Evolutionary conservation across 345 rosid species (phyloP).

Genomic region (Triadica sebifera): DNA sequence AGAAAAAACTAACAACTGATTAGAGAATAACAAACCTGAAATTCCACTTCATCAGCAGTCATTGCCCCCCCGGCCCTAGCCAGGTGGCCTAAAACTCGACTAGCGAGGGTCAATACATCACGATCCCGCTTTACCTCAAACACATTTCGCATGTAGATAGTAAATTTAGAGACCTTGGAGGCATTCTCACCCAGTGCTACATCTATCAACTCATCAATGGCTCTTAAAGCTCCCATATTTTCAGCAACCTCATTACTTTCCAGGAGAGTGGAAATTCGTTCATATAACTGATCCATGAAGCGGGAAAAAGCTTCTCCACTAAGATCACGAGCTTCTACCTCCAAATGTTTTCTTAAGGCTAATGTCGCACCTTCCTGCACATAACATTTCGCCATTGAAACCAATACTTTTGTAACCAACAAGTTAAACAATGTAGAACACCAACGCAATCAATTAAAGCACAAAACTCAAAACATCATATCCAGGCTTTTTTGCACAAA

Average conservation of each 20-base stretch:
- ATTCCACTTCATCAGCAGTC: conserved; percentile 97
- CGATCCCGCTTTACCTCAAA: conserved; percentile 85
- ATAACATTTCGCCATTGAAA: not conserved
- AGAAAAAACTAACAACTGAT: conserved; percentile 4
- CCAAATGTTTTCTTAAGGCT: conserved; percentile 80
- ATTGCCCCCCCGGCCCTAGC: conserved; percentile 98
- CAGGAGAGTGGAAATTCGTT: conserved; percentile 59
- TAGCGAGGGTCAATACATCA: conserved; percentile 82
- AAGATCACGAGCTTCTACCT: conserved; percentile 86
- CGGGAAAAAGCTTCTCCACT: conserved; percentile 85
- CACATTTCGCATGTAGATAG: conserved; percentile 65
- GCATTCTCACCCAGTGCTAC: conserved; percentile 95
- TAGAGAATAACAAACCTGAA: conserved; percentile 56
- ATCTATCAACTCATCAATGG: conserved; percentile 88
- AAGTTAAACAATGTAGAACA: not conserved
- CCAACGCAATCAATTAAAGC: not conserved
- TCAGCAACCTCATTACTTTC: conserved; percentile 78
- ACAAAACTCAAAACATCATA: not conserved
- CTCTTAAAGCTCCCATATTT: conserved; percentile 88
- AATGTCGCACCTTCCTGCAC: conserved; percentile 75
- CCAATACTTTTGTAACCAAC: not conserved
- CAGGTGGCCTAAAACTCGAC: conserved; percentile 93
- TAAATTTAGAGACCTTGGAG: conserved; percentile 85
- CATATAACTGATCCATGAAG: conserved; percentile 84
- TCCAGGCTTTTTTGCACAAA: not conserved